These are phyloP conservation scores for Cercospora zeina DNA, from an alignment of 2,329 filamentous ascomycete genomes.

Conservation along the genomic window DNA sequence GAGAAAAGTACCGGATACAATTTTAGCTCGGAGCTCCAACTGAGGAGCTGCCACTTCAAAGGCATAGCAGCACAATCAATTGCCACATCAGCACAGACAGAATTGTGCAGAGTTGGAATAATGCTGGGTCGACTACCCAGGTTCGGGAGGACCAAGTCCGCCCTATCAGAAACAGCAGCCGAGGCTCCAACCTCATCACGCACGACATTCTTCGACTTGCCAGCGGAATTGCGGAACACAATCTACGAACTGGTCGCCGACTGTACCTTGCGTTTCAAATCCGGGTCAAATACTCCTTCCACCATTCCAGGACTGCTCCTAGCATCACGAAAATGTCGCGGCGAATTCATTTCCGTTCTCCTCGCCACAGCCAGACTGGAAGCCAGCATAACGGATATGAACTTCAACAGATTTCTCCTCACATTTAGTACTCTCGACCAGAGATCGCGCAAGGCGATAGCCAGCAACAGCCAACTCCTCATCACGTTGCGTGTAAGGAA, in stretches of 20 bases:
- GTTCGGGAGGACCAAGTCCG: not conserved
- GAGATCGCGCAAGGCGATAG: not conserved
- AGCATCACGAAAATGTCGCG: slow-evolving; percentile 25
- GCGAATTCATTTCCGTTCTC: slow-evolving; percentile 32
- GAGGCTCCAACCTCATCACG: not conserved
- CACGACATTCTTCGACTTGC: slow-evolving; percentile 21
- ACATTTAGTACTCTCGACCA: not conserved
- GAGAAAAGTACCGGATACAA: slow-evolving; percentile 1
- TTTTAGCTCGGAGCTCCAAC: slow-evolving; percentile 9
- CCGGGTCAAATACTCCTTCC: not conserved
- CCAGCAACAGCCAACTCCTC: not conserved
- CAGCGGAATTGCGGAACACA: slow-evolving; percentile 15
- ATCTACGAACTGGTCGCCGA: slow-evolving; percentile 17
- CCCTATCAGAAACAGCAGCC: not conserved
- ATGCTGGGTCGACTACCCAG: not conserved
- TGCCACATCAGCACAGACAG: not conserved
- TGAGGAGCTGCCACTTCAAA: not conserved
- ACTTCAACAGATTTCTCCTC: slow-evolving; percentile 24
- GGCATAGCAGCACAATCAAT: not conserved
- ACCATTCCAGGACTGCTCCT: slow-evolving; percentile 27
- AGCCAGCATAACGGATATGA: slow-evolving; percentile 28
- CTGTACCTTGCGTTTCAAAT: not conserved
- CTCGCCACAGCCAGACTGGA: slow-evolving; percentile 28
- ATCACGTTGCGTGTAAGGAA: slow-evolving; percentile 3
- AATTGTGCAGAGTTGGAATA: not conserved